Percentiles rank a stretch among this genome's conserved stretches.
Conservation (phyloP, 176 grass and related monocot species). For the Thinopyrum elongatum region DNA sequence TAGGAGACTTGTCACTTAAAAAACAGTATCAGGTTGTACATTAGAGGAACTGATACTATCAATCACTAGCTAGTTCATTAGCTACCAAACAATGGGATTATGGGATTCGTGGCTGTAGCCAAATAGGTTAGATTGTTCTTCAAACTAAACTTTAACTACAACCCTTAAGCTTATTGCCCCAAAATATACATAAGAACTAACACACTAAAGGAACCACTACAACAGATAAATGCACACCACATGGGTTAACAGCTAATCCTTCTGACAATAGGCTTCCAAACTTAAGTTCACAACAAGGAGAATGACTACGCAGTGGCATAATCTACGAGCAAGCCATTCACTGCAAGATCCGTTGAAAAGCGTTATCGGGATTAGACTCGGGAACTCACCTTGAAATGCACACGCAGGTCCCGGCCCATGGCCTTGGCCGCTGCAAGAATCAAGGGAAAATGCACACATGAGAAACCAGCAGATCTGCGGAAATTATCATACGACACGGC, state of each 20-base stretch:
- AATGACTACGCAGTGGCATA: background rate
- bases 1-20: too few species aligned
- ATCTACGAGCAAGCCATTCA: background rate
- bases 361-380: background rate
- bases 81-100: background rate
- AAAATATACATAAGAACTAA: too few species aligned
- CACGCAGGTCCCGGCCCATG: constrained; percentile 82
- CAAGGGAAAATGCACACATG: constrained; percentile 16
- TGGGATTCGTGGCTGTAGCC: background rate
- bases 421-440: constrained; percentile 75
- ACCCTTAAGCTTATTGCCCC: too few species aligned
- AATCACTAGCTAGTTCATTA: background rate
- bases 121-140: background rate
- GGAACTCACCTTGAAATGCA: constrained; percentile 84
- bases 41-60: too few species aligned
- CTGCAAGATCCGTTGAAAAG: background rate
- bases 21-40: too few species aligned
- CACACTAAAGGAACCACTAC: background rate
- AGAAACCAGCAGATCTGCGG: constrained; percentile 11
- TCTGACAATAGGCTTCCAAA: background rate
- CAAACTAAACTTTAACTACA: background rate
- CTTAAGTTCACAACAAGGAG: background rate
- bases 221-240: background rate
- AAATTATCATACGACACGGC: background rate
- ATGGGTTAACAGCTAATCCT: too few species aligned